Percentiles rank a stretch among this genome's conserved stretches.
Evolutionary conservation across 805 yeast species (phyloP).

Genomic region (Isabelozyma rhagii): DNA sequence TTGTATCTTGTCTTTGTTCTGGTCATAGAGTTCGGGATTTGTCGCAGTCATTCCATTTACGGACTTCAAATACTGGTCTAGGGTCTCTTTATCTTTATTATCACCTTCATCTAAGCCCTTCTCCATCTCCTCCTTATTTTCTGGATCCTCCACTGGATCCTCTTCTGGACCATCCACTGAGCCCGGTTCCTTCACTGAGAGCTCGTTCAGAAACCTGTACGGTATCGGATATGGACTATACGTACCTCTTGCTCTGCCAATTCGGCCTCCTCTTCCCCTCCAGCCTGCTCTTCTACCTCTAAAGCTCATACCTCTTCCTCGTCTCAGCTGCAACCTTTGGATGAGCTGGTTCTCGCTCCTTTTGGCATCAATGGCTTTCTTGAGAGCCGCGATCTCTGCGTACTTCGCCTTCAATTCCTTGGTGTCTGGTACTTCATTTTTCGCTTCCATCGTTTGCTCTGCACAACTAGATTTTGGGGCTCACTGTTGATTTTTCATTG

Average conservation of each 20-base stretch:
- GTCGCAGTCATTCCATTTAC: constrained; percentile 39
- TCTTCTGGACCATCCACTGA: constrained; percentile 7
- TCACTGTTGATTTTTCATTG: neutral
- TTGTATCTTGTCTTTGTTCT: constrained; percentile 18
- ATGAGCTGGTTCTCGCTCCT: constrained; percentile 2
- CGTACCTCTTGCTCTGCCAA: constrained; percentile 1
- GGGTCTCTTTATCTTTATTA: constrained; percentile 9
- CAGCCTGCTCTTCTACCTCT: neutral
- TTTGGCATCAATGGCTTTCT: constrained; percentile 22
- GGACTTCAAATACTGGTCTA: constrained; percentile 17
- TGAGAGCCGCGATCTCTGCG: constrained; percentile 27
- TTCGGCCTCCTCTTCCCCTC: constrained; percentile 9
- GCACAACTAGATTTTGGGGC: neutral
- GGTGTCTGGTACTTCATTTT: constrained; percentile 8
- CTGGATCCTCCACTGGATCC: neutral
- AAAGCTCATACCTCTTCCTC: neutral
- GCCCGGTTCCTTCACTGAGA: neutral
- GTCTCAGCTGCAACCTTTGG: neutral
- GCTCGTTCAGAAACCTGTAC: neutral
- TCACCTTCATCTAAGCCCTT: constrained; percentile 9
- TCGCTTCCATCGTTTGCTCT: neutral
- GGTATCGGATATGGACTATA: neutral
- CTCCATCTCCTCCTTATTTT: neutral
- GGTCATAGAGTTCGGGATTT: constrained; percentile 30
- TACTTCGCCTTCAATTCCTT: constrained; percentile 21